Conservation (phyloP, 1,284 basidiomycete genomes). For the Boletus sp. region DNA sequence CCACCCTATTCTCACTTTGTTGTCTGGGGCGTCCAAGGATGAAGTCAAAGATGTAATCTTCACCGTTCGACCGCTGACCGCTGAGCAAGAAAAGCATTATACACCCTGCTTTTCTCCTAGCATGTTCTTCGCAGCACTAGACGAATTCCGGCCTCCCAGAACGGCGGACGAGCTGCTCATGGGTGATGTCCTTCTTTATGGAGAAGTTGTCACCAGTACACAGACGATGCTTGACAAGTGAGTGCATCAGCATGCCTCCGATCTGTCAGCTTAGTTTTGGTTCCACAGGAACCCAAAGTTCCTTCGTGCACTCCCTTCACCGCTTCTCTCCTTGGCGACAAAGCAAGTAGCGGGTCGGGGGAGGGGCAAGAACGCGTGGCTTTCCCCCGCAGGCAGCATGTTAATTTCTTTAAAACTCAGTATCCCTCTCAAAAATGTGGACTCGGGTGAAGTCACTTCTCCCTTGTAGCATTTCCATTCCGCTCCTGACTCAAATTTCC, state of each 20-base stretch:
- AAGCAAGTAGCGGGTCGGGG: constrained; percentile 88
- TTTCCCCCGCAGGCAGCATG: constrained; percentile 88
- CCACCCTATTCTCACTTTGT: constrained; percentile 24
- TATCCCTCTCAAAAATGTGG: constrained; percentile 39
- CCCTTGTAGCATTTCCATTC: background rate
- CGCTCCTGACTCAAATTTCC: background rate
- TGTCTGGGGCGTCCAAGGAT: constrained; percentile 27
- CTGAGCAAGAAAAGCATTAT: constrained; percentile 31
- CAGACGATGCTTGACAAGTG: constrained; percentile 94
- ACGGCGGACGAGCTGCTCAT: constrained; percentile 45
- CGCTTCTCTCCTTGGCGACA: constrained; percentile 79
- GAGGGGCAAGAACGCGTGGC: constrained; percentile 87
- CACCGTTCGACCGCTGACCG: constrained; percentile 39
- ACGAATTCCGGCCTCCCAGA: constrained; percentile 24
- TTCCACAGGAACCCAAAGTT: constrained; percentile 70
- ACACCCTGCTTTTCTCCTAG: constrained; percentile 57
- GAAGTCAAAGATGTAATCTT: constrained; percentile 50
- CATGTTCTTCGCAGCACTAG: constrained; percentile 45
- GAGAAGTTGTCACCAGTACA: constrained; percentile 89
- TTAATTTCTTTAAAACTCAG: constrained; percentile 82
- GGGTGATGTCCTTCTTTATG: constrained; percentile 81
- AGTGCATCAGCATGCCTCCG: constrained; percentile 29
- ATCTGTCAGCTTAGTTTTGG: constrained; percentile 1
- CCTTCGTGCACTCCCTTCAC: constrained; percentile 67
- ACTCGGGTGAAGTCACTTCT: constrained; percentile 8